A percentile compares a stretch with the other conserved stretches of the same genome.
Evolutionary conservation across 1,284 basidiomycete genomes (phyloP).

Genomic region (Sparassis latifolia): DNA sequence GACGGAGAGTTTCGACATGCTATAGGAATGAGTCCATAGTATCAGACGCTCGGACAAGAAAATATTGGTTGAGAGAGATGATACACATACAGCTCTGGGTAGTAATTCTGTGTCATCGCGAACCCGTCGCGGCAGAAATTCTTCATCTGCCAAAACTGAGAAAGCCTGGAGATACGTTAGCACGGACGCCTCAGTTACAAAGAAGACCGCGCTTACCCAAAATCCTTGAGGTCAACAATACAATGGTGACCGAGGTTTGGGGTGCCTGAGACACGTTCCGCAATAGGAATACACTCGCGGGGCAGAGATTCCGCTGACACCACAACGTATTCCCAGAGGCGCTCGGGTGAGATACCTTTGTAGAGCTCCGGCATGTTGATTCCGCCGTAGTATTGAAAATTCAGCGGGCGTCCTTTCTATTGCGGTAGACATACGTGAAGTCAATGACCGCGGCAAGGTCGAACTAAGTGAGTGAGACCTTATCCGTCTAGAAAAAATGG

Average conservation of each 20-base stretch:
- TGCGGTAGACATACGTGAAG: constrained; percentile 23
- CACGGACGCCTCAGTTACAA: no score
- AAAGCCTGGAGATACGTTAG: constrained; percentile 32
- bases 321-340: constrained; percentile 56
- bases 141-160: constrained; percentile 72
- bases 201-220: constrained; percentile 38
- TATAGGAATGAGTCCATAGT: constrained; percentile 15
- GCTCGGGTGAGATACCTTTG: constrained; percentile 51
- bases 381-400: constrained; percentile 55
- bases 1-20: constrained; percentile 63
- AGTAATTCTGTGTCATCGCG: constrained; percentile 71
- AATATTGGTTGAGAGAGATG: not conserved
- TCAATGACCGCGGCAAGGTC: no score
- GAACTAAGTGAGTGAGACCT: constrained; percentile 30
- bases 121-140: constrained; percentile 50
- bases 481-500: constrained; percentile 42
- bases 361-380: constrained; percentile 57
- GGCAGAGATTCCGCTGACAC: constrained; percentile 56
- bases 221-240: constrained; percentile 62
- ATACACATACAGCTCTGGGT: constrained; percentile 56
- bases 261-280: constrained; percentile 43
- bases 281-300: constrained; percentile 60
- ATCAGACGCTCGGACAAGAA: not conserved
- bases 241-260: constrained; percentile 48
- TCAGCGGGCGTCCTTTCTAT: constrained; percentile 55